Evolutionary conservation across 345 rosid species (phyloP), one percentile per base, ranked within the genome.

Genomic region (Gossypium arboreum): DNA sequence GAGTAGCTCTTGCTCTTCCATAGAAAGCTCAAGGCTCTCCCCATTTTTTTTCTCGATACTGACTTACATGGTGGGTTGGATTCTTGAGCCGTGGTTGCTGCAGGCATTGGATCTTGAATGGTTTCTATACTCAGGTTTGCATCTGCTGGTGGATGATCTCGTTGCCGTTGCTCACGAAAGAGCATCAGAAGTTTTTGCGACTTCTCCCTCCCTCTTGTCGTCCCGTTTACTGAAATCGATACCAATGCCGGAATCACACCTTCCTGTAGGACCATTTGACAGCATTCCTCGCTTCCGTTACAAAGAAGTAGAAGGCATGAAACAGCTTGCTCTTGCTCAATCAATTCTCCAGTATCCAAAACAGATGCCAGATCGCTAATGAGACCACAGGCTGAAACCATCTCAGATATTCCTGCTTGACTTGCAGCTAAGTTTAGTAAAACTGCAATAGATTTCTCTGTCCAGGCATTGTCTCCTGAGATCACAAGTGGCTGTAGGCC

Each of bases 1-100:
- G 98, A 93, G 78, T 87, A 91, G 85, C 97, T 96, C 90, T 90
- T 93, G 87, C 84, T 90, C 91, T 91, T 96, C 94, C 97, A 92
- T 18, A 93, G 83, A 73, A 89, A 87, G 73, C 91, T 89, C 20
- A 90, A 85, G 43, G 95, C 97, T 71, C 82, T 96, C 13, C 89
- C 84, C 82, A 87, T 77, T 83, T 83, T 96, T 79, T 92, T 86
- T 70, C 91, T 84, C 1, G 98, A 93, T 62, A 80, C 84, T 0
- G 97, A 89, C 82, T 93, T 96, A 64, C 91, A 87, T 25, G 76
- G 76, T 15, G 87, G 89, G 51, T 88, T 86, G 55, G 89, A 71
- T 55, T 93, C 97, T 7, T 82, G 76, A 15, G 79, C 82, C 17
- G 80, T 54, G 51, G 68, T 74, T n/a, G 81, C 41, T 39, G 74